These are phyloP conservation scores for Leishmania martiniquensis DNA, from an alignment of 208 protist species.

Conservation along the genomic window DNA sequence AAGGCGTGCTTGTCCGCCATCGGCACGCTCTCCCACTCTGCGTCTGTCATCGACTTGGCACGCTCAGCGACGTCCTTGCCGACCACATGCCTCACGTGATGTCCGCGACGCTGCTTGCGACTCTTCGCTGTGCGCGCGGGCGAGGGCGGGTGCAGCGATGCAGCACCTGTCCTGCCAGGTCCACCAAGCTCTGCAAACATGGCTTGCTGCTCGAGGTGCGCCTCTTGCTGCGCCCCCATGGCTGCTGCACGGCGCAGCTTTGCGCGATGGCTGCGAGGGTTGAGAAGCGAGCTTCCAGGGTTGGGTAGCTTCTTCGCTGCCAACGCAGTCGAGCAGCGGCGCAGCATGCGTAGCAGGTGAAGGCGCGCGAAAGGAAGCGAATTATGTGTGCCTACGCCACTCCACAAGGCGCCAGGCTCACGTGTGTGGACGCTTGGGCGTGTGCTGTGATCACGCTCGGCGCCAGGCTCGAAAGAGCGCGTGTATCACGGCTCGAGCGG, in stretches of 20 bases:
- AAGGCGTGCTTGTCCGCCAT: constrained; percentile 83
- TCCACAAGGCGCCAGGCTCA: neutral
- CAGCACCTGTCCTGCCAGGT: constrained; percentile 6
- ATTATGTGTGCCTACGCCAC: neutral
- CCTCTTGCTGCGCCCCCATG: constrained; percentile 27
- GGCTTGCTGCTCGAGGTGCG: constrained; percentile 63
- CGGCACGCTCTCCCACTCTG: constrained; percentile 80
- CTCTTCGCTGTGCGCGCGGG: constrained; percentile 24
- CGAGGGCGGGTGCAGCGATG: neutral
- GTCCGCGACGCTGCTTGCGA: constrained; percentile 41
- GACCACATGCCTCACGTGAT: constrained; percentile 36
- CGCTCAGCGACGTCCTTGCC: constrained; percentile 62
- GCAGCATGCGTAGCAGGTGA: constrained; percentile 13
- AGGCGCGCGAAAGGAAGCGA: neutral
- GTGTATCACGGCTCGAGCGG: neutral
- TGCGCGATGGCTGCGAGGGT: constrained; percentile 68
- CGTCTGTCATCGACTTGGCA: constrained; percentile 76
- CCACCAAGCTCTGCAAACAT: constrained; percentile 60
- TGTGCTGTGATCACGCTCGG: neutral
- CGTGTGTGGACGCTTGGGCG: neutral
- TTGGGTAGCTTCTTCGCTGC: constrained; percentile 31
- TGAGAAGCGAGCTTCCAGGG: constrained; percentile 70
- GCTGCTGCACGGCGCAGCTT: constrained; percentile 47
- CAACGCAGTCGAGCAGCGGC: constrained; percentile 9
- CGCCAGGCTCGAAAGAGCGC: neutral